These are phyloP conservation scores for Trichoderma citrinoviride DNA, from an alignment of 2,329 filamentous ascomycete species.

Conservation along the genomic window DNA sequence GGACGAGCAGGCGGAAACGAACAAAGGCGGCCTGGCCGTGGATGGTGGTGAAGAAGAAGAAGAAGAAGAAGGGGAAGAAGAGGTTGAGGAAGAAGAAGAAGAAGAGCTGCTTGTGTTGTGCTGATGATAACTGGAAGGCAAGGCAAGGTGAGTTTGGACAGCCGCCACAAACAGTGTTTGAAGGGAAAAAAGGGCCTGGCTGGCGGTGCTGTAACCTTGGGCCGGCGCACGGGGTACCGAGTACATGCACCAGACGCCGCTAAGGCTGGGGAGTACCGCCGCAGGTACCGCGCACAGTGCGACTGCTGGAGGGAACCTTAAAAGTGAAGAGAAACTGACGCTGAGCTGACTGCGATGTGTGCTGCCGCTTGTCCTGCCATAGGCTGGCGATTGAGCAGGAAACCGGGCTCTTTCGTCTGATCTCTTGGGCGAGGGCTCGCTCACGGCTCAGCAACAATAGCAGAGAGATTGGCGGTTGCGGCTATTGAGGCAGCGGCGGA, in stretches of 20 bases:
- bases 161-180: conserved; percentile 22
- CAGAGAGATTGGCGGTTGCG: not conserved
- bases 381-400: not conserved
- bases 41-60: not conserved
- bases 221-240: conserved; percentile 12
- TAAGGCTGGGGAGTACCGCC: conserved; percentile 3
- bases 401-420: not conserved
- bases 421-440: not conserved
- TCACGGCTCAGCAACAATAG: conserved; percentile 16
- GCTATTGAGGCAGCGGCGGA: not conserved
- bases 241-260: conserved; percentile 6
- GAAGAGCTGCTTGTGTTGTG: not conserved
- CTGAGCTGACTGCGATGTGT: not conserved
- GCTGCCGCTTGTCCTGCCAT: conserved; percentile 1
- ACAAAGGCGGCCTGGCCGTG: not conserved
- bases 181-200: conserved; percentile 19
- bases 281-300: not conserved
- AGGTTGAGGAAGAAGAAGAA: not conserved
- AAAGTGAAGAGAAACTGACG: conserved; percentile 11
- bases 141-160: not conserved
- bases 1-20: not conserved
- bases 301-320: not conserved
- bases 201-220: conserved; percentile 13
- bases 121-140: conserved; percentile 1
- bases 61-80: not conserved